A percentile compares a stretch with the other conserved stretches of the same genome.
Conservation (phyloP, 2,329 filamentous ascomycete genomes). For the Pseudogymnoascus sp. region DNA sequence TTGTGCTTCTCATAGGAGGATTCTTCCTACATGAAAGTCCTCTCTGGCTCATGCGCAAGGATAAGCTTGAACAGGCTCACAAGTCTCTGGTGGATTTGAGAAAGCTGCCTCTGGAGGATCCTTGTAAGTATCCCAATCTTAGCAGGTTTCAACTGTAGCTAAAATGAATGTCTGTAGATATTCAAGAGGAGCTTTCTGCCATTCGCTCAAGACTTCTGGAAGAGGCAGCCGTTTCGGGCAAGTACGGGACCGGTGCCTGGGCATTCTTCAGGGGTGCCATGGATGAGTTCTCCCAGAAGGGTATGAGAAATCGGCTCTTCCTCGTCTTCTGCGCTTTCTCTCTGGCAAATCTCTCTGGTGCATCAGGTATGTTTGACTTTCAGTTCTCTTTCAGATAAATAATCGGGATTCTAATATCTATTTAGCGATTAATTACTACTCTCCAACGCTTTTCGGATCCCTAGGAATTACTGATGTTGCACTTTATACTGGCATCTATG, state of each 20-base stretch:
- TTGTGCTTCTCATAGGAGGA: slow-evolving; percentile 44
- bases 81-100: not conserved
- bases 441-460: slow-evolving; percentile 35
- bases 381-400: not conserved
- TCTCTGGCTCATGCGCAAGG: slow-evolving; percentile 48
- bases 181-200: not conserved
- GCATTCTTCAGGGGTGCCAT: slow-evolving; percentile 23
- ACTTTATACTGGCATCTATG: slow-evolving; percentile 46
- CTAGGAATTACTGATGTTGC: slow-evolving; percentile 39
- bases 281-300: slow-evolving; percentile 19
- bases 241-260: slow-evolving; percentile 17
- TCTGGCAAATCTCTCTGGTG: slow-evolving; percentile 36
- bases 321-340: slow-evolving; percentile 32
- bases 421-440: slow-evolving; percentile 38
- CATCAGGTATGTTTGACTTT: slow-evolving; percentile 19
- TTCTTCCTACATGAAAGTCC: slow-evolving; percentile 51
- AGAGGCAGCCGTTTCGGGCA: not conserved
- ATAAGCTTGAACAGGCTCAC: slow-evolving; percentile 16
- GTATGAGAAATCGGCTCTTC: slow-evolving; percentile 35
- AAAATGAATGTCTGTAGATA: not conserved
- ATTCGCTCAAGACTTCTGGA: not conserved
- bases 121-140: not conserved
- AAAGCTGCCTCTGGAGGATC: not conserved
- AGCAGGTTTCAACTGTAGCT: not conserved
- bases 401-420: not conserved